phyloP scores from a whole-genome alignment of 2,329 filamentous ascomycete genomes.

The Dactylellina haptotyla region DNA sequence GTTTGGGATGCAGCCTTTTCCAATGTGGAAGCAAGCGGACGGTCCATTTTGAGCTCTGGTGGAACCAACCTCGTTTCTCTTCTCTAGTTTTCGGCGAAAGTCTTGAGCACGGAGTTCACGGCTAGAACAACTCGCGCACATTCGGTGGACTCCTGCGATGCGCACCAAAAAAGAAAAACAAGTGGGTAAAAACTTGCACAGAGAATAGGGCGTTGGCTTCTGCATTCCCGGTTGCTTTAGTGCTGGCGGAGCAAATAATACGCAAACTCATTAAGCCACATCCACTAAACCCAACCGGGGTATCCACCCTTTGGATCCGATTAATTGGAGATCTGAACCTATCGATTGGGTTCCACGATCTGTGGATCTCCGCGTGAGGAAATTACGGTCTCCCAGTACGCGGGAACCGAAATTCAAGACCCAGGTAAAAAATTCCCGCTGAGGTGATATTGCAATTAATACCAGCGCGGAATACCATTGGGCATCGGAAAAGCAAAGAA shows the following conservation, averaged over 20 bases:
- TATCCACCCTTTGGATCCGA: constrained; percentile 50
- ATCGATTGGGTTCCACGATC: constrained; percentile 53
- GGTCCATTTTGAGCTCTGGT: constrained; percentile 11
- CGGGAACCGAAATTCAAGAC: constrained; percentile 43
- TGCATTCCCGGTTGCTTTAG: constrained; percentile 29
- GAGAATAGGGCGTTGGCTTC: constrained; percentile 10
- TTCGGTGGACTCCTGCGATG: constrained; percentile 49
- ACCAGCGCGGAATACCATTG: constrained; percentile 27
- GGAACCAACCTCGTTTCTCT: constrained; percentile 26
- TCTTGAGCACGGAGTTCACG: constrained; percentile 23
- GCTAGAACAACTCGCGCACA: constrained; percentile 34
- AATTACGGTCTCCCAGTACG: constrained; percentile 48
- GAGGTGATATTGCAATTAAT: constrained; percentile 44
- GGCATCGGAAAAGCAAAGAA: constrained; percentile 10
- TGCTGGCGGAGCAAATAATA: constrained; percentile 44
- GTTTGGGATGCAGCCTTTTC: constrained; percentile 33
- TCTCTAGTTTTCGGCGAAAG: constrained; percentile 32
- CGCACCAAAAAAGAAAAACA: constrained; percentile 40
- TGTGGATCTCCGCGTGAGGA: constrained; percentile 52
- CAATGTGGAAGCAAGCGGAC: constrained; percentile 20
- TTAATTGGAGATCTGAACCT: constrained; percentile 54
- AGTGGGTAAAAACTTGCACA: background rate
- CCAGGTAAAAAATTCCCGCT: constrained; percentile 32
- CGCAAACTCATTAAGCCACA: constrained; percentile 54
- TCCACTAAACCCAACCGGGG: constrained; percentile 42